Evolutionary conservation across 192 early-diverging fungal species (phyloP).

Genomic region (Cetraspora pellucida): DNA sequence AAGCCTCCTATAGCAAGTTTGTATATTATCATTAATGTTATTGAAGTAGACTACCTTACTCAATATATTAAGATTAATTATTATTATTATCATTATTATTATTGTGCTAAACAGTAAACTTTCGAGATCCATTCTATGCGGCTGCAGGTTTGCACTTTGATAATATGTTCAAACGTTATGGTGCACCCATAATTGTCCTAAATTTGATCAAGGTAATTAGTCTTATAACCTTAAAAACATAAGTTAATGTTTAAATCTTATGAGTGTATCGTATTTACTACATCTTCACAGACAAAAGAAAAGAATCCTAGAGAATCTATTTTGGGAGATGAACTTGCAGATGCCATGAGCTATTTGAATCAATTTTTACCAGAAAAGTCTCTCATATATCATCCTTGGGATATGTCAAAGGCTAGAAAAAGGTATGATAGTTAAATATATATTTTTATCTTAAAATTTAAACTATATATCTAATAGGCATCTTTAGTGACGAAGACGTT

Average conservation of each 20-base stretch:
- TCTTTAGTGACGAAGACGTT: constrained; percentile 72
- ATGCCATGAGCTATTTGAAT: constrained; percentile 83
- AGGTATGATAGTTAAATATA: constrained; percentile 44
- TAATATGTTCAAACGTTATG: constrained; percentile 90
- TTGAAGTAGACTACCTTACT: constrained; percentile 1
- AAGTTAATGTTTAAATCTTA: constrained; percentile 6
- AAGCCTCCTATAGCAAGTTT: constrained; percentile 87
- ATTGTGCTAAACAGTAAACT: constrained; percentile 61
- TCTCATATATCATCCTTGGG: constrained; percentile 92
- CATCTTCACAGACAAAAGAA: constrained; percentile 70
- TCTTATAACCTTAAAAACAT: not conserved
- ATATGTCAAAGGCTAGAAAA: constrained; percentile 97
- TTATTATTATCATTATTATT: not conserved
- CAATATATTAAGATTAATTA: no score
- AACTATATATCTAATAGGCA: not conserved
- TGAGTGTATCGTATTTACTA: not conserved
- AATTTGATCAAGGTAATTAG: constrained; percentile 83
- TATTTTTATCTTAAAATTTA: not conserved
- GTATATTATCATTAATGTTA: not conserved
- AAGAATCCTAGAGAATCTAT: constrained; percentile 85
- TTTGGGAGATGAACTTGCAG: constrained; percentile 82
- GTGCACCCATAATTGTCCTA: constrained; percentile 87
- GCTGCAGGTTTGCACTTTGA: constrained; percentile 93
- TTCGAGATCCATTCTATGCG: constrained; percentile 90
- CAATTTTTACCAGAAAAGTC: constrained; percentile 82